A percentile compares a stretch with the other conserved stretches of the same genome.
Conservation (phyloP, 1,284 basidiomycete species). For the Mycena sp. region DNA sequence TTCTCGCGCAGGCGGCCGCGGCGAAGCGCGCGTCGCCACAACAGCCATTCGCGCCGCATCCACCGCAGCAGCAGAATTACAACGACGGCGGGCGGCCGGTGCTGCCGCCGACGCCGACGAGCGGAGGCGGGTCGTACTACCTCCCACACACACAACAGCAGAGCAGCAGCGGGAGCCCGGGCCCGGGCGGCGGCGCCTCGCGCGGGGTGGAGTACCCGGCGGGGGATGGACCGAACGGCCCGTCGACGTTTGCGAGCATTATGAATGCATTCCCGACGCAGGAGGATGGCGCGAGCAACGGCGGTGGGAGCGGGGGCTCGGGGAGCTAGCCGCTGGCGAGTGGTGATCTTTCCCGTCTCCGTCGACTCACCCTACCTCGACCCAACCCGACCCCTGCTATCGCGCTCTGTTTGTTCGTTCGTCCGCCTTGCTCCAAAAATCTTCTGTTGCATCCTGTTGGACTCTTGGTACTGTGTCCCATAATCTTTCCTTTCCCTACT, state of each 20-base stretch:
- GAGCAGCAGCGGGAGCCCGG: neutral
- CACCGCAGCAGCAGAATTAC: neutral
- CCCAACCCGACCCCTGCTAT: too few species aligned
- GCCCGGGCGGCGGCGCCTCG: slow-evolving; percentile 1
- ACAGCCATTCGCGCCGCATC: neutral
- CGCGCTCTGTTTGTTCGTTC: too few species aligned
- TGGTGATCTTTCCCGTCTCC: neutral
- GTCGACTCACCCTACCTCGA: neutral
- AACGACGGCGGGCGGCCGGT: neutral
- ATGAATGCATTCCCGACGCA: slow-evolving; percentile 61
- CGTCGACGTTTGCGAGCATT: slow-evolving; percentile 63
- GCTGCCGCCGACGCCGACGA: neutral
- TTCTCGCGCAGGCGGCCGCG: slow-evolving; percentile 11
- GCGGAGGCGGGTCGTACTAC: slow-evolving; percentile 14
- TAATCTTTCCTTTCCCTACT: too few species aligned
- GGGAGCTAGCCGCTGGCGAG: neutral
- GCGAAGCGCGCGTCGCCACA: neutral
- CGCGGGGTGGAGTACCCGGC: neutral
- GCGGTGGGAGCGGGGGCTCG: neutral
- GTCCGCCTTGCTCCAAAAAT: too few species aligned
- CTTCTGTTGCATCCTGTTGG: too few species aligned
- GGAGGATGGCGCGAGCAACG: neutral
- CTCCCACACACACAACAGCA: slow-evolving; percentile 24
- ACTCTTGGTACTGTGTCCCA: too few species aligned
- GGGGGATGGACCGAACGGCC: neutral